phyloP scores from a whole-genome alignment of 192 early-diverging fungal species.

The Linnemannia hyalina region DNA sequence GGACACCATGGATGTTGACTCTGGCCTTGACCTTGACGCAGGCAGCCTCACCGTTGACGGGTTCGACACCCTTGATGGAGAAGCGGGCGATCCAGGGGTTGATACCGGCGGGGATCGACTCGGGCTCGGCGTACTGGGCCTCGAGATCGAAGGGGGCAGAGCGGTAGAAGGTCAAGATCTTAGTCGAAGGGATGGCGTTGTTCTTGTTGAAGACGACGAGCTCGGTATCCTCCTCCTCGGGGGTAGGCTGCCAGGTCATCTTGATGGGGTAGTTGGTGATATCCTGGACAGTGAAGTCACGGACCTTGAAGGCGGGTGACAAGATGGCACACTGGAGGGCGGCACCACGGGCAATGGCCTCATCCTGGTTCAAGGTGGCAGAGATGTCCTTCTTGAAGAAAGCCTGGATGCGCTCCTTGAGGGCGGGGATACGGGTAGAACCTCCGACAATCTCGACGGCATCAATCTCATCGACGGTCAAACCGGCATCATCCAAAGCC shows the following conservation, averaged over 20 bases:
- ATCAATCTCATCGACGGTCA: constrained; percentile 88
- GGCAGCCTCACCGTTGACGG: constrained; percentile 75
- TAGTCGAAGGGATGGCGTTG: constrained; percentile 91
- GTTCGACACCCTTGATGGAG: constrained; percentile 85
- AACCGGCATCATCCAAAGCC: constrained; percentile 81
- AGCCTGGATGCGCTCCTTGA: constrained; percentile 90
- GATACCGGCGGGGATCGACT: constrained; percentile 80
- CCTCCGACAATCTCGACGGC: constrained; percentile 96
- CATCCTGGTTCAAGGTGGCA: constrained; percentile 97
- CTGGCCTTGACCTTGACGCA: constrained; percentile 94
- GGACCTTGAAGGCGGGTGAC: constrained; percentile 97
- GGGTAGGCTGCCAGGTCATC: constrained; percentile 87
- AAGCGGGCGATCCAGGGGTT: constrained; percentile 88
- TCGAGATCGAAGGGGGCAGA: constrained; percentile 86
- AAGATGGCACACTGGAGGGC: constrained; percentile 98
- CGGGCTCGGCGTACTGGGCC: constrained; percentile 80
- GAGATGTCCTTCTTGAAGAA: constrained; percentile 92
- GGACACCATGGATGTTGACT: constrained; percentile 87
- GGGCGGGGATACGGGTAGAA: constrained; percentile 92
- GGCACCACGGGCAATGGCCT: constrained; percentile 96
- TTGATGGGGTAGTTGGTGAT: constrained; percentile 90
- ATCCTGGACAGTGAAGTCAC: constrained; percentile 95
- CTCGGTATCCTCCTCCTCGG: constrained; percentile 81
- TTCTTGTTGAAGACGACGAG: constrained; percentile 91
- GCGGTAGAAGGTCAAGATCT: constrained; percentile 93